phyloP scores from a whole-genome alignment of 2,329 filamentous ascomycete species.

The Apiospora hydei region DNA sequence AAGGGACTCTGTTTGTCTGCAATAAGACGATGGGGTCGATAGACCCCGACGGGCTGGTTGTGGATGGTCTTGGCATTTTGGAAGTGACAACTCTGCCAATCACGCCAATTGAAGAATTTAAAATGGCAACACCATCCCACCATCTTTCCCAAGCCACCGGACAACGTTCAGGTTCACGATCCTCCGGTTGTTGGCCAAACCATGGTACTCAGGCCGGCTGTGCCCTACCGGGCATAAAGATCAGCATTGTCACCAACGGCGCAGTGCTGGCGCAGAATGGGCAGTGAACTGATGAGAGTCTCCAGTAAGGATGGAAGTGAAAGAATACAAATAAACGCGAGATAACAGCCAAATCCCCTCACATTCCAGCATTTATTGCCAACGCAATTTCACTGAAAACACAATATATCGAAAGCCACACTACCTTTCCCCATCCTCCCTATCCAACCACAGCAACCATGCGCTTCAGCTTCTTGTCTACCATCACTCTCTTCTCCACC shows the following conservation, averaged over 20 bases:
- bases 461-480: not conserved
- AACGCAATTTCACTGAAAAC: not conserved
- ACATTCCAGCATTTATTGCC: not conserved
- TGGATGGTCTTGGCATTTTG: not conserved
- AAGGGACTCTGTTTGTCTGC: not conserved
- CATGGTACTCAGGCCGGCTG: not conserved
- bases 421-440: fast-evolving
- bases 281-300: not conserved
- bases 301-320: no score
- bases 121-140: not conserved
- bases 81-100: not conserved
- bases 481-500: constrained; percentile 9
- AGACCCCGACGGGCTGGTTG: not conserved
- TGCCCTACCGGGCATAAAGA: not conserved
- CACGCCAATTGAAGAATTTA: no score
- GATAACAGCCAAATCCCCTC: not conserved
- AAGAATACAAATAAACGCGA: not conserved
- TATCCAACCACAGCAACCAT: not conserved
- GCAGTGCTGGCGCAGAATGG: not conserved
- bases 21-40: not conserved
- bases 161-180: not conserved
- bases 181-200: not conserved
- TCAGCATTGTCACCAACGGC: not conserved
- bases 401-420: not conserved
- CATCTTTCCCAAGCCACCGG: not conserved